Percentiles rank a stretch among this genome's conserved stretches.
Conservation (phyloP, 306 rosid species). For the Cucumis melo region DNA sequence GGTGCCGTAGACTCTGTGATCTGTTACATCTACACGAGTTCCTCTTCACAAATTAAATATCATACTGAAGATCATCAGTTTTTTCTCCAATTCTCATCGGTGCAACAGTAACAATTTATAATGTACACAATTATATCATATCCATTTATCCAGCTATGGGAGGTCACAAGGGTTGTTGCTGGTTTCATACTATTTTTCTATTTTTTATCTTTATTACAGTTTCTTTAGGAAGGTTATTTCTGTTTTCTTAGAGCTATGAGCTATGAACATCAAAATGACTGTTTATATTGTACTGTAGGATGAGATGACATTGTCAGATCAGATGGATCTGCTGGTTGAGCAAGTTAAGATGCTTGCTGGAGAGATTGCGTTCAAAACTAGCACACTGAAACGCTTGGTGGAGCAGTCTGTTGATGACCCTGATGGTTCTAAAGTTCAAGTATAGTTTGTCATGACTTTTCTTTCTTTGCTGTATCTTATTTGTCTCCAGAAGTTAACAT, state of each 20-base stretch:
- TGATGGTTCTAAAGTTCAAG: slow-evolving; percentile 68
- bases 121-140: not conserved
- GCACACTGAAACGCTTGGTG: slow-evolving; percentile 87
- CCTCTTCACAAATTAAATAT: slow-evolving; percentile 4
- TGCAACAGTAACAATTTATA: not conserved
- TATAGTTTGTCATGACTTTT: slow-evolving; percentile 14
- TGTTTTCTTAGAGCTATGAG: not conserved
- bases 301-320: slow-evolving; percentile 86
- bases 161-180: not conserved
- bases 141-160: not conserved
- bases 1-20: slow-evolving; percentile 44
- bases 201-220: no score
- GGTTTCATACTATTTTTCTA: not conserved
- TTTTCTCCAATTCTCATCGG: not conserved
- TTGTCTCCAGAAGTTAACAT: not conserved
- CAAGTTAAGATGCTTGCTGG: slow-evolving; percentile 99
- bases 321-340: slow-evolving; percentile 89
- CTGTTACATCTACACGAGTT: slow-evolving; percentile 9
- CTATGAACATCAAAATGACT: slow-evolving; percentile 3
- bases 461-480: not conserved
- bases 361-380: slow-evolving; percentile 89
- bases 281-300: slow-evolving; percentile 34
- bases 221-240: not conserved
- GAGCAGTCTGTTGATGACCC: slow-evolving; percentile 85
- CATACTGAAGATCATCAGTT: not conserved